Percentiles rank a stretch among this genome's conserved stretches.
Conservation (phyloP, 495 filamentous ascomycete species). For the Jackrogersella multiformis region DNA sequence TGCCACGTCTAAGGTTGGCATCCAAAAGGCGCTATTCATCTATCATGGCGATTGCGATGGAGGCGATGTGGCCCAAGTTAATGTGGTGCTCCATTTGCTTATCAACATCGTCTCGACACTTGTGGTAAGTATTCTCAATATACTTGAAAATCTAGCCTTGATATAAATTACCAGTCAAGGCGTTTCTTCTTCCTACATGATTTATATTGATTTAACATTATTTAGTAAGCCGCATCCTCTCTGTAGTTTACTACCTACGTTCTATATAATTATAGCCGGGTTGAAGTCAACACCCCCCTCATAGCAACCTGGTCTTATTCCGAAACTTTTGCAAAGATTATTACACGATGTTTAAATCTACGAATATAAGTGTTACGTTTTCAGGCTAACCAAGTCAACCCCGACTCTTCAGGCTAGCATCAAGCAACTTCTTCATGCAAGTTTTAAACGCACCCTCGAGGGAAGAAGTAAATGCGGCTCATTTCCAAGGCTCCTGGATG, state of each 20-base stretch:
- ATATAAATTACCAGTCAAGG: not conserved
- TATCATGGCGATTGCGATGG: conserved; percentile 28
- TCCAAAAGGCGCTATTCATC: conserved; percentile 25
- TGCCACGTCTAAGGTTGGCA: conserved; percentile 8
- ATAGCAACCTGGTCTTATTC: no score
- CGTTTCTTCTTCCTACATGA: not conserved
- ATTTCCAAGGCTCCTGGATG: conserved; percentile 48
- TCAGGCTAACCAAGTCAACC: not conserved
- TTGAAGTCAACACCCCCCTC: no score
- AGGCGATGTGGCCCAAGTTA: conserved; percentile 21
- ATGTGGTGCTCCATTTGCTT: conserved; percentile 33
- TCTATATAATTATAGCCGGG: no score
- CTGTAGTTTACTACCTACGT: no score
- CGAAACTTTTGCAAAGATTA: no score
- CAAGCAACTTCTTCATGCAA: conserved; percentile 55
- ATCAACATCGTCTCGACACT: conserved; percentile 40
- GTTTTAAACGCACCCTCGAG: conserved; percentile 52
- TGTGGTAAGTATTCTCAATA: conserved; percentile 29
- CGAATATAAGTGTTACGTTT: not conserved
- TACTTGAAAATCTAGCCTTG: not conserved
- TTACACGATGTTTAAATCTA: no score
- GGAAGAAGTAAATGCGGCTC: conserved; percentile 51
- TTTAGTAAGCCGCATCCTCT: not conserved
- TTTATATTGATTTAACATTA: not conserved
- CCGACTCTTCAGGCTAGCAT: conserved; percentile 33